phyloP scores from a whole-genome alignment of 2,329 filamentous ascomycete genomes.

The Sarocladium kiliense region DNA sequence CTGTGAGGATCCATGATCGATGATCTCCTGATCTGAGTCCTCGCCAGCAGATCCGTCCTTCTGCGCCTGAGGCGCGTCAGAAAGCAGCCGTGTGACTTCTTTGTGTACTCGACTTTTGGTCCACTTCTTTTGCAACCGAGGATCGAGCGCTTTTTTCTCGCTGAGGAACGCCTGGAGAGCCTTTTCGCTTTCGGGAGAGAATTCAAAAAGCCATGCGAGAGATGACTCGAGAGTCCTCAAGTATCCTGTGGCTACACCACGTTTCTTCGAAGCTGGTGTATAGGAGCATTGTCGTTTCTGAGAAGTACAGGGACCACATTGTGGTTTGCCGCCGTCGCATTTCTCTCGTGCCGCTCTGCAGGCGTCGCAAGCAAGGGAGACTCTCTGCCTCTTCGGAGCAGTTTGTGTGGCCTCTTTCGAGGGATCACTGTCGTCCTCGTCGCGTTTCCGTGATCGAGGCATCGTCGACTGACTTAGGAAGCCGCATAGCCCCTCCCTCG shows the following conservation, averaged over 20 bases:
- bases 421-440: slow-evolving; percentile 4
- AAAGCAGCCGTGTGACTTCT: slow-evolving; percentile 58
- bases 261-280: slow-evolving; percentile 67
- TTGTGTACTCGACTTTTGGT: slow-evolving; percentile 56
- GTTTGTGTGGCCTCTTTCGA: slow-evolving; percentile 17
- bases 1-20: neutral
- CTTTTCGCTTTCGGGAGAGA: slow-evolving; percentile 53
- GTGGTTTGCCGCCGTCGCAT: slow-evolving; percentile 64
- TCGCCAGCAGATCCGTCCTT: slow-evolving; percentile 26
- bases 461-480: neutral
- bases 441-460: slow-evolving; percentile 5
- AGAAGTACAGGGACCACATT: slow-evolving; percentile 60
- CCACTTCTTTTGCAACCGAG: slow-evolving; percentile 58
- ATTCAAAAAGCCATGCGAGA: slow-evolving; percentile 61
- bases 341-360: slow-evolving; percentile 65
- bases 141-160: slow-evolving; percentile 30
- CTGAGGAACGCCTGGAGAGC: slow-evolving; percentile 48
- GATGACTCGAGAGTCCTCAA: slow-evolving; percentile 68
- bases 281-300: slow-evolving; percentile 65
- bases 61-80: slow-evolving; percentile 30
- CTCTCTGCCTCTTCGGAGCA: slow-evolving; percentile 53
- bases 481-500: neutral
- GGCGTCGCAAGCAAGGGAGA: slow-evolving; percentile 65
- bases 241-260: slow-evolving; percentile 76
- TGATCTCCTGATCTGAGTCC: slow-evolving; percentile 22